phyloP scores from a whole-genome alignment of 2,329 filamentous ascomycete species.

The Curvularia sp. region DNA sequence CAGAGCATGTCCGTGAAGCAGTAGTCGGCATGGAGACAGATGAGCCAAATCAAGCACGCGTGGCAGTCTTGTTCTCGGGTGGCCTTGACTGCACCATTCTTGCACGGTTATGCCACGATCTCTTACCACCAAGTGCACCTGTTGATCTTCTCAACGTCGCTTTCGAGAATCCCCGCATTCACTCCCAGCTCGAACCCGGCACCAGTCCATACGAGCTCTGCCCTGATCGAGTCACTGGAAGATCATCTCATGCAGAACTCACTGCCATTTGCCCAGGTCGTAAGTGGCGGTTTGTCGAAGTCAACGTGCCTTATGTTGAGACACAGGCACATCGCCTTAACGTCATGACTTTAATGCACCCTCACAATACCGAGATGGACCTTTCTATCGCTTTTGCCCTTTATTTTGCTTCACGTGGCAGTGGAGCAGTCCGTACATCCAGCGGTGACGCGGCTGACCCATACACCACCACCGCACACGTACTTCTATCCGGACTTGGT shows the following conservation, averaged over 20 bases:
- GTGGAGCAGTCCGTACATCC: slow-evolving; percentile 55
- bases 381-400: slow-evolving; percentile 90
- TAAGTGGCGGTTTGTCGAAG: slow-evolving; percentile 81
- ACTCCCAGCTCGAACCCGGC: slow-evolving; percentile 46
- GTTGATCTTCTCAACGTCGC: slow-evolving; percentile 95
- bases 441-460: slow-evolving; percentile 39
- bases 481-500: slow-evolving; percentile 89
- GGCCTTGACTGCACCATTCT: slow-evolving; percentile 92
- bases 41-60: slow-evolving; percentile 50
- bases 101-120: slow-evolving; percentile 78
- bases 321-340: slow-evolving; percentile 70
- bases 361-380: slow-evolving; percentile 99
- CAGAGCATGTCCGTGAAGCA: slow-evolving; percentile 41
- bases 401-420: slow-evolving; percentile 90
- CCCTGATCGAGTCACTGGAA: slow-evolving; percentile 87
- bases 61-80: slow-evolving; percentile 91
- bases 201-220: slow-evolving; percentile 76
- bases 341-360: slow-evolving; percentile 80
- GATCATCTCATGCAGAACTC: slow-evolving; percentile 80
- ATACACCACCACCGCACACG: slow-evolving; percentile 76
- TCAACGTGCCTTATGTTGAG: slow-evolving; percentile 83
- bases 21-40: slow-evolving; percentile 2
- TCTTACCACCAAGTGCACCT: slow-evolving; percentile 70
- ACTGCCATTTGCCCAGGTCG: slow-evolving; percentile 70
- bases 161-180: slow-evolving; percentile 86